Evolutionary conservation across 768 basidiomycete genomes (phyloP).

Genomic region (Mycena indigotica): DNA sequence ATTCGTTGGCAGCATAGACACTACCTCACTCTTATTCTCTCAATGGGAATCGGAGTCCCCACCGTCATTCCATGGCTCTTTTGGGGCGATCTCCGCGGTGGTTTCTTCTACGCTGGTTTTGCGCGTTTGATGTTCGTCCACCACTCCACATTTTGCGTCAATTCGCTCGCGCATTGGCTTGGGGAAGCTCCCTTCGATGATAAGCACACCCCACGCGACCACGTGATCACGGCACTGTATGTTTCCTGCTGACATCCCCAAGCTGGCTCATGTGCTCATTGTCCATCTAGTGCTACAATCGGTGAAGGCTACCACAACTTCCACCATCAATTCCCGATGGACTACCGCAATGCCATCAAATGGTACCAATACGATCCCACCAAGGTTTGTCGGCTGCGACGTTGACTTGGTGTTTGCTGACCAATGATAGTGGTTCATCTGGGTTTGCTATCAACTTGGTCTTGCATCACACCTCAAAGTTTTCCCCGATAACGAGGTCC

Average conservation of each 20-base stretch:
- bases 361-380: slow-evolving; percentile 95
- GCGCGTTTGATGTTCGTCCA: slow-evolving; percentile 84
- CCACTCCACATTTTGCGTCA: slow-evolving; percentile 97
- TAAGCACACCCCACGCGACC: slow-evolving; percentile 95
- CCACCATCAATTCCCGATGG: slow-evolving; percentile 97
- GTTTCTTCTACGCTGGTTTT: slow-evolving; percentile 83
- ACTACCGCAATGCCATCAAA: slow-evolving; percentile 94
- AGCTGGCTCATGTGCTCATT: no score
- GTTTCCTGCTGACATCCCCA: no score
- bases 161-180: slow-evolving; percentile 96
- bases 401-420: no score
- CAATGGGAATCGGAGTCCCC: slow-evolving; percentile 75
- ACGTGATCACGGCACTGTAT: slow-evolving; percentile 86
- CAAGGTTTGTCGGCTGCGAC: slow-evolving; percentile 69
- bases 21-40: slow-evolving; percentile 72
- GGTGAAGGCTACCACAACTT: slow-evolving; percentile 99
- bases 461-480: slow-evolving; percentile 74
- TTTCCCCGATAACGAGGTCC: slow-evolving; percentile 61
- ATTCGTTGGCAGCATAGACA: slow-evolving; percentile 88
- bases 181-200: slow-evolving; percentile 94
- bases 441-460: slow-evolving; percentile 58
- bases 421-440: slow-evolving; percentile 61
- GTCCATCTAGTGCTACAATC: no score
- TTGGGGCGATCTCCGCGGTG: slow-evolving; percentile 88
- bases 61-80: slow-evolving; percentile 74